These are phyloP conservation scores for Teunomyces barrocoloradensis DNA, from an alignment of 805 yeast species.

Conservation along the genomic window DNA sequence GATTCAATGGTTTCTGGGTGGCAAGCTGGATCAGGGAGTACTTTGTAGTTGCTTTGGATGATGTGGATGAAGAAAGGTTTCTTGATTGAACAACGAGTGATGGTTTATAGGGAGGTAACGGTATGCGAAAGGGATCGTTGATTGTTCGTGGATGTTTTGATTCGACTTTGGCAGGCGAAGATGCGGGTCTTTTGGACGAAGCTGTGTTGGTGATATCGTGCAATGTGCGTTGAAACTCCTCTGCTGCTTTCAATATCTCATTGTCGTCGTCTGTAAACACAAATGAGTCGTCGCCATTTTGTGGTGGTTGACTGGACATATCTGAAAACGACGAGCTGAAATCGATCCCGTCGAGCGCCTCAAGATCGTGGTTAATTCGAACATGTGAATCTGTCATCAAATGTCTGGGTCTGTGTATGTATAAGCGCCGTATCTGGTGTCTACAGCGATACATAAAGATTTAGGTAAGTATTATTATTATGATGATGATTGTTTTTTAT, in stretches of 20 bases:
- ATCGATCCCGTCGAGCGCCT: slow-evolving; percentile 6
- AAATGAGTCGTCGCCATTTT: slow-evolving; percentile 7
- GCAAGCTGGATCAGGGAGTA: slow-evolving; percentile 29
- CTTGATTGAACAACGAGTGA: neutral
- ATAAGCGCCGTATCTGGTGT: slow-evolving; percentile 3
- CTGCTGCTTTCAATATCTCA: slow-evolving; percentile 10
- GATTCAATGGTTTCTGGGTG: slow-evolving; percentile 19
- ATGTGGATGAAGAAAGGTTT: slow-evolving; percentile 8
- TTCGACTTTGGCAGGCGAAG: neutral
- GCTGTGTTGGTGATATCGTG: neutral
- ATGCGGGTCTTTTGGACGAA: neutral
- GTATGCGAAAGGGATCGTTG: neutral
- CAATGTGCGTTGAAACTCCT: neutral
- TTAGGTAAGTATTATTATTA: neutral
- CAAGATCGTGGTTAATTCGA: neutral
- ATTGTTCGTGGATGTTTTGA: neutral
- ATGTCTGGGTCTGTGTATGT: neutral
- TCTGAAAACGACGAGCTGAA: slow-evolving; percentile 9
- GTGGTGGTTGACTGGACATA: neutral
- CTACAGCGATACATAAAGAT: neutral
- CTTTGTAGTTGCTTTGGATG: slow-evolving; percentile 3
- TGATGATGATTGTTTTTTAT: neutral
- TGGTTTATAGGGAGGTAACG: neutral
- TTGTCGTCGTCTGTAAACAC: slow-evolving; percentile 14
- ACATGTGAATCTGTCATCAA: neutral